These are phyloP conservation scores for Phytopythium mirpurense DNA, from an alignment of 352 stramenopile genomes.

Conservation along the genomic window DNA sequence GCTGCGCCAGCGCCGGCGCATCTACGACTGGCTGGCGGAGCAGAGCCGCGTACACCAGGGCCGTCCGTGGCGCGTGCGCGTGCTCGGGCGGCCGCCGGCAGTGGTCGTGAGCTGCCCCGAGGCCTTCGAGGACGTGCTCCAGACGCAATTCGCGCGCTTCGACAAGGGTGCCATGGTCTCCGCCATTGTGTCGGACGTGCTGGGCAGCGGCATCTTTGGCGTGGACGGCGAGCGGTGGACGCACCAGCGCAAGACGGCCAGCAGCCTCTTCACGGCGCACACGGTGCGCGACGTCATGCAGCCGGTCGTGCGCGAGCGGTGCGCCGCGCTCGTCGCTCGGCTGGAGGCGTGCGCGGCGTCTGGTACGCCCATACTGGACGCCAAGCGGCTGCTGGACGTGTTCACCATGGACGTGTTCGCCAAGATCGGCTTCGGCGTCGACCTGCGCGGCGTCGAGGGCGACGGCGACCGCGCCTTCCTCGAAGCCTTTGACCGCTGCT, in stretches of 20 bases:
- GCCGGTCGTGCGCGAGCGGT: constrained; percentile 37
- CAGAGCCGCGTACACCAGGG: constrained; percentile 32
- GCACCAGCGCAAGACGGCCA: constrained; percentile 80
- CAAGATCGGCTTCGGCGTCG: constrained; percentile 65
- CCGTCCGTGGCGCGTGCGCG: constrained; percentile 36
- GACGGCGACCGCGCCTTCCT: constrained; percentile 27
- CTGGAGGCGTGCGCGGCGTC: constrained; percentile 14
- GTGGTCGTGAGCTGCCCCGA: constrained; percentile 36
- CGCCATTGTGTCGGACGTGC: constrained; percentile 44
- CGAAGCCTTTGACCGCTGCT: constrained; percentile 29
- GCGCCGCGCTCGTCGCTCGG: constrained; percentile 22
- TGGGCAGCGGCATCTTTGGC: constrained; percentile 76
- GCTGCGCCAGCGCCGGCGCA: constrained; percentile 28
- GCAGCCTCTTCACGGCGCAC: constrained; percentile 80
- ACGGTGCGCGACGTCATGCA: constrained; percentile 56
- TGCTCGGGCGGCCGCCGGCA: constrained; percentile 27
- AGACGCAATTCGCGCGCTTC: constrained; percentile 74
- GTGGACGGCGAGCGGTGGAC: constrained; percentile 63
- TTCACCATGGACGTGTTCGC: constrained; percentile 78
- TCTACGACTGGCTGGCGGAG: constrained; percentile 63
- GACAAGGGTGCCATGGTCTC: constrained; percentile 46
- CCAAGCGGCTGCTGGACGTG: constrained; percentile 47
- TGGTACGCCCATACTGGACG: constrained; percentile 21
- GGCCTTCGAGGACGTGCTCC: constrained; percentile 52
- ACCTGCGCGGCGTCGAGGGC: constrained; percentile 40